A percentile compares a stretch with the other conserved stretches of the same genome.
phyloP scores from a whole-genome alignment of 106 monocot genomes.

The Vanilla planifolia region DNA sequence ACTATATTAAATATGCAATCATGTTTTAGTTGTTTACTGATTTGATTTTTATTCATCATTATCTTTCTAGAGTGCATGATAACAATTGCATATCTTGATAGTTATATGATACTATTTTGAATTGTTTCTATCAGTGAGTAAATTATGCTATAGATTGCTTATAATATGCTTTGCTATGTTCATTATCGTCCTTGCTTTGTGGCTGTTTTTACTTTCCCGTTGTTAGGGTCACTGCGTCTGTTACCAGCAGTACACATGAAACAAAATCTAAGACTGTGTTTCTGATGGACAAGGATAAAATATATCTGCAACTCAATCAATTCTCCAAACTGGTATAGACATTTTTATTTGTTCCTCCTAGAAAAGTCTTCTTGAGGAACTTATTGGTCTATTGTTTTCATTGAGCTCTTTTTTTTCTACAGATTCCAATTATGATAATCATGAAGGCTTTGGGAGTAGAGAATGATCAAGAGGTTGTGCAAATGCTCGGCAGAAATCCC shows the following conservation, averaged over 20 bases:
- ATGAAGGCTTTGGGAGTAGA: slow-evolving; percentile 97
- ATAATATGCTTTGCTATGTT: no score
- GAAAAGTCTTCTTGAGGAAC: slow-evolving; percentile 4
- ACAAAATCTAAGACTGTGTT: slow-evolving; percentile 93
- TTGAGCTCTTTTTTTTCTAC: slow-evolving; percentile 4
- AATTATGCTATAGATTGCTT: no score
- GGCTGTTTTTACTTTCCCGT: not conserved
- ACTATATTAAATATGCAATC: no score
- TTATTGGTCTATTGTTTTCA: slow-evolving; percentile 7
- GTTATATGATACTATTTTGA: no score
- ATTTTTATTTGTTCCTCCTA: not conserved
- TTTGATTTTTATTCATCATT: no score
- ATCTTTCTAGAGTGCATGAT: no score
- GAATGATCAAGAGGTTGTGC: slow-evolving; percentile 91
- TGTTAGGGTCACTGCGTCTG: slow-evolving; percentile 83
- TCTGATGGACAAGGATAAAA: slow-evolving; percentile 84
- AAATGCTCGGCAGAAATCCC: slow-evolving; percentile 96
- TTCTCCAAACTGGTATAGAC: slow-evolving; percentile 61
- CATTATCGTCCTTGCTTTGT: not conserved
- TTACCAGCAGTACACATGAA: slow-evolving; percentile 89
- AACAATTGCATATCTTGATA: no score
- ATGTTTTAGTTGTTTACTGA: no score
- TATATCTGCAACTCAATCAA: slow-evolving; percentile 91
- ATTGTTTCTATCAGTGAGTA: no score
- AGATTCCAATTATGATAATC: slow-evolving; percentile 85